Conservation (phyloP, 2,329 filamentous ascomycete genomes). For the Fusarium denticulatum region DNA sequence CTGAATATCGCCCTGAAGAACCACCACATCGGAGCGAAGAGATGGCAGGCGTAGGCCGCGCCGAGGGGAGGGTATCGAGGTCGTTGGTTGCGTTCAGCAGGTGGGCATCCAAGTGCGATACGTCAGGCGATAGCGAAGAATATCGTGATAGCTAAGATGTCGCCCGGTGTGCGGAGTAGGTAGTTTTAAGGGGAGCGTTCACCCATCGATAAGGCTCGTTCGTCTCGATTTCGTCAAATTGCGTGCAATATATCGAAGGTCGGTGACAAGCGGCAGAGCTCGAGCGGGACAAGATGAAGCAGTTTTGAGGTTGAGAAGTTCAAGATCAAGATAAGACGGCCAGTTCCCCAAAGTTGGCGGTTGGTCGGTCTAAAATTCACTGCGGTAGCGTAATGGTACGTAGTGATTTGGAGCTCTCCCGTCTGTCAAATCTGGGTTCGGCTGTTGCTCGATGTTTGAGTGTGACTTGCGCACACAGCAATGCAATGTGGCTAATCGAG, state of each 20-base stretch:
- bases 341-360: constrained; percentile 21
- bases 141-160: constrained; percentile 18
- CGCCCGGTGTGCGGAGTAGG: constrained; percentile 23
- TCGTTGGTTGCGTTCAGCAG: constrained; percentile 22
- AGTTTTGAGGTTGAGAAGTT: constrained; percentile 6
- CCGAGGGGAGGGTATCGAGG: constrained; percentile 35
- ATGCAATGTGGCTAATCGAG: constrained; percentile 44
- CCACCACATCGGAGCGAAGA: constrained; percentile 75
- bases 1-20: constrained; percentile 83
- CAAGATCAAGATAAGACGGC: constrained; percentile 12
- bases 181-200: constrained; percentile 21
- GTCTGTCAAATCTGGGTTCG: background rate
- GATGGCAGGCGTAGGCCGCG: constrained; percentile 43
- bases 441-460: constrained; percentile 35
- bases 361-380: constrained; percentile 22
- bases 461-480: constrained; percentile 39
- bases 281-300: constrained; percentile 1
- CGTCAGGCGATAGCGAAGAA: constrained; percentile 13
- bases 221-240: constrained; percentile 29
- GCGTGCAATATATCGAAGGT: constrained; percentile 24
- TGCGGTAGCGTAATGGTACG: constrained; percentile 8
- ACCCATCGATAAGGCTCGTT: constrained; percentile 35
- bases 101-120: constrained; percentile 31
- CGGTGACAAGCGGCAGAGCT: constrained; percentile 22
- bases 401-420: constrained; percentile 25